Evolutionary conservation across 148 eudicot species (phyloP).

Genomic region (Silene uniflora): DNA sequence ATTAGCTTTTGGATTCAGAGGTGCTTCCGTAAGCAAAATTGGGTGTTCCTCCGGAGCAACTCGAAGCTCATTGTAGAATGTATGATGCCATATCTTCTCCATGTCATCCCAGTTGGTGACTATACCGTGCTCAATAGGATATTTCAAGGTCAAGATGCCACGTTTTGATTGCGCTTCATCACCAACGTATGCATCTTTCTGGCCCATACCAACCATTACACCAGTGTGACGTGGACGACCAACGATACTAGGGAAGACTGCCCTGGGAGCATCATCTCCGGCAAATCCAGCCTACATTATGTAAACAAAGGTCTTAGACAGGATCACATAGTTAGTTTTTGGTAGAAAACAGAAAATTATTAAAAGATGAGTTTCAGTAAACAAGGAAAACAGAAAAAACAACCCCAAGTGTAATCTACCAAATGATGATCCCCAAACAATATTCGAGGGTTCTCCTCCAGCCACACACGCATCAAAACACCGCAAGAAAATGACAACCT

Average conservation of each 20-base stretch:
- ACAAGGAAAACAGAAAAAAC: background rate
- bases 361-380: background rate
- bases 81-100: slow-evolving; percentile 59
- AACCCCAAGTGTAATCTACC: background rate
- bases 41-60: slow-evolving; percentile 70
- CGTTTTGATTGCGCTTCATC: slow-evolving; percentile 60
- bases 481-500: background rate
- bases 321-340: background rate
- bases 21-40: slow-evolving; percentile 50
- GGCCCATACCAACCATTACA: slow-evolving; percentile 53
- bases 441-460: background rate
- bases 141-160: slow-evolving; percentile 52
- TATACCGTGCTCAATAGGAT: slow-evolving; percentile 61
- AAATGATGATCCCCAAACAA: background rate
- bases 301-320: slow-evolving; percentile 8
- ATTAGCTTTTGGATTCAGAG: slow-evolving; percentile 54
- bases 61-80: slow-evolving; percentile 53
- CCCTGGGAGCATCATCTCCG: slow-evolving; percentile 69
- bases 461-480: background rate
- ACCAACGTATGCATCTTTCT: slow-evolving; percentile 50
- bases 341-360: background rate
- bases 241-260: slow-evolving; percentile 61
- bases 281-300: slow-evolving; percentile 53
- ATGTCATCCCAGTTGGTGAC: slow-evolving; percentile 67
- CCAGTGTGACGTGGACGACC: slow-evolving; percentile 55